Evolutionary conservation across 768 basidiomycete species (phyloP).

Genomic region (Leucocoprinus sp.): DNA sequence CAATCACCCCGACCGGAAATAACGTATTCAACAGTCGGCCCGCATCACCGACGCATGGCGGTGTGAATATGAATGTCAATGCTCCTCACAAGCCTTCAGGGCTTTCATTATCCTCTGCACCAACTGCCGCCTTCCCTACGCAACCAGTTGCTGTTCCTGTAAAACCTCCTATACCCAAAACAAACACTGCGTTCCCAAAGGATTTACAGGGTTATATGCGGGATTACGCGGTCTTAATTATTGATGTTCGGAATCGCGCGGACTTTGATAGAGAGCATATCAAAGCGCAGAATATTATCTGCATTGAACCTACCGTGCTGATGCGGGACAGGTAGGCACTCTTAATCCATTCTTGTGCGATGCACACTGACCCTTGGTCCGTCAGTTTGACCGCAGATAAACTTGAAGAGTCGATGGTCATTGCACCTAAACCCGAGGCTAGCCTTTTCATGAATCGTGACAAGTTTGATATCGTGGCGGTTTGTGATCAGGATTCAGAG

Average conservation of each 20-base stretch:
- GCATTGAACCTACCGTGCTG: constrained; percentile 78
- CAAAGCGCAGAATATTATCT: constrained; percentile 58
- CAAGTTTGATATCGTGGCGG: constrained; percentile 80
- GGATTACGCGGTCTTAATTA: constrained; percentile 56
- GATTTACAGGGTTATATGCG: constrained; percentile 51
- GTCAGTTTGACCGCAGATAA: constrained; percentile 53
- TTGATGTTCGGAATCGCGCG: constrained; percentile 76
- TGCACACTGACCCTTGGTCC: constrained; percentile 1
- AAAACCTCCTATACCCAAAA: constrained; percentile 38
- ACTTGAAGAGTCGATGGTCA: constrained; percentile 67
- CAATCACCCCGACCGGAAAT: constrained; percentile 49
- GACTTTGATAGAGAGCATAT: constrained; percentile 76
- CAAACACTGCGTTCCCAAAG: constrained; percentile 51
- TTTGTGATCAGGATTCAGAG: constrained; percentile 69
- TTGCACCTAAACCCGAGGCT: constrained; percentile 63
- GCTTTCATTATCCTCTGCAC: constrained; percentile 23
- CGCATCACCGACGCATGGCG: constrained; percentile 44
- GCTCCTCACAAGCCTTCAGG: constrained; percentile 24
- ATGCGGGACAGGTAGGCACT: constrained; percentile 54
- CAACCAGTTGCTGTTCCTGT: constrained; percentile 16
- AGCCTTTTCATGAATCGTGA: constrained; percentile 77
- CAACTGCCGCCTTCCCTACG: constrained; percentile 24
- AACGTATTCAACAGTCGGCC: constrained; percentile 57
- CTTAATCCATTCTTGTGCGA: constrained; percentile 2
- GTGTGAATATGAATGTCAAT: too few relatives aligned